A percentile compares a stretch with the other conserved stretches of the same genome.
Evolutionary conservation across 2,329 filamentous ascomycete species (phyloP).

Genomic region (Colletotrichum zoysiae): DNA sequence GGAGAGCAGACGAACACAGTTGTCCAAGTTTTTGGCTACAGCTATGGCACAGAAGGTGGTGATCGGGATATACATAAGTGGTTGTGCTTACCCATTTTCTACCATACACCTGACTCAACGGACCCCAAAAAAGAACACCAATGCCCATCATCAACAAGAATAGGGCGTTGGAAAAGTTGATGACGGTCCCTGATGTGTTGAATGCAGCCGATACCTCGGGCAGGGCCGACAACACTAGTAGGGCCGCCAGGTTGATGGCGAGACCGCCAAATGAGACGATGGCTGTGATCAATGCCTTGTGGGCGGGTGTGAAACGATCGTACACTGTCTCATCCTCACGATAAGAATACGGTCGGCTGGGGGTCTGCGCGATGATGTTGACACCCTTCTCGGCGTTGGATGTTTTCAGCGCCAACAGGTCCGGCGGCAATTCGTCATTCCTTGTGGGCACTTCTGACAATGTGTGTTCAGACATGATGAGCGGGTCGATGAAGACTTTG

Average conservation of each 20-base stretch:
- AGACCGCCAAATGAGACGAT: conserved; percentile 41
- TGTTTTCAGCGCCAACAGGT: conserved; percentile 25
- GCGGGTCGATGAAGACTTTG: not conserved
- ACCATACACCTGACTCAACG: conserved; percentile 70
- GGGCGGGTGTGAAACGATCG: conserved; percentile 44
- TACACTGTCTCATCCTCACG: conserved; percentile 43
- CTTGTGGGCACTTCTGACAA: conserved; percentile 34
- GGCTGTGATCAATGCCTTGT: conserved; percentile 44
- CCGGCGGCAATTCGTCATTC: conserved; percentile 22
- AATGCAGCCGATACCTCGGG: conserved; percentile 79
- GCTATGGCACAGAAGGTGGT: conserved; percentile 24
- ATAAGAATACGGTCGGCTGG: conserved; percentile 33
- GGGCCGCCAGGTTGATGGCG: conserved; percentile 35
- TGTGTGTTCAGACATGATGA: conserved; percentile 33
- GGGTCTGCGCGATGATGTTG: conserved; percentile 36
- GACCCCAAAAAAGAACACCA: conserved; percentile 74
- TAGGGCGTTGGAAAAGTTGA: conserved; percentile 77
- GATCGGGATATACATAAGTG: conserved; percentile 47
- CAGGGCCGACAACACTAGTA: conserved; percentile 72
- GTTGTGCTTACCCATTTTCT: conserved; percentile 58
- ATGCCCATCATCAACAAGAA: conserved; percentile 80
- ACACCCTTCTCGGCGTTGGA: conserved; percentile 41
- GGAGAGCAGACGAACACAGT: no score
- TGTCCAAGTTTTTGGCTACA: not conserved
- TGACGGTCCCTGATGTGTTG: conserved; percentile 73